These are phyloP conservation scores for Mycena rebaudengoi DNA, from an alignment of 768 basidiomycete species.

Conservation along the genomic window DNA sequence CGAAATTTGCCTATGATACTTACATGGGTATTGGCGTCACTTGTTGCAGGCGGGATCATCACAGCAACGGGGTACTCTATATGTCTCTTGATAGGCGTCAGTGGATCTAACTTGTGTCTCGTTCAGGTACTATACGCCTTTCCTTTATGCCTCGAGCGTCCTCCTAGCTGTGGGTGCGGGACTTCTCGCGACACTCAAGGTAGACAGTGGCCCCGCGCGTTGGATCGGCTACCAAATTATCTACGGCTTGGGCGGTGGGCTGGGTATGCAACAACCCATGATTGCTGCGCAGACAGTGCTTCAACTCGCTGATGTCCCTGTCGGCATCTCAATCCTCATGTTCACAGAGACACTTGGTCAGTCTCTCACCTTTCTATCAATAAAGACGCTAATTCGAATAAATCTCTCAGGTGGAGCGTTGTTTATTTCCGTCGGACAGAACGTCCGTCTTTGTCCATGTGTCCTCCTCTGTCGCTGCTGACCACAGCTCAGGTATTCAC, in stretches of 20 bases:
- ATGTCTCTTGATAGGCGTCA: no score
- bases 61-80: slow-evolving; percentile 33
- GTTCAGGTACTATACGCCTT: slow-evolving; percentile 45
- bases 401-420: slow-evolving; percentile 24
- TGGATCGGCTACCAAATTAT: slow-evolving; percentile 36
- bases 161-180: slow-evolving; percentile 45
- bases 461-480: no score
- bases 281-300: slow-evolving; percentile 29
- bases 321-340: slow-evolving; percentile 24
- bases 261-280: slow-evolving; percentile 27
- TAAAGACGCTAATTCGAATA: neutral
- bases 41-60: no score
- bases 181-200: slow-evolving; percentile 40
- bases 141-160: slow-evolving; percentile 34
- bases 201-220: slow-evolving; percentile 25
- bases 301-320: slow-evolving; percentile 17
- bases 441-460: no score
- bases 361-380: neutral
- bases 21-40: no score
- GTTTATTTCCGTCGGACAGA: slow-evolving; percentile 30
- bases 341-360: slow-evolving; percentile 25
- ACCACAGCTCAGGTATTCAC: no score
- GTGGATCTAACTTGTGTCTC: no score
- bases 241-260: slow-evolving; percentile 39
- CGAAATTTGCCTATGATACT: slow-evolving; percentile 43